Conservation (phyloP, 768 basidiomycete genomes). For the Leccinum obscurum region DNA sequence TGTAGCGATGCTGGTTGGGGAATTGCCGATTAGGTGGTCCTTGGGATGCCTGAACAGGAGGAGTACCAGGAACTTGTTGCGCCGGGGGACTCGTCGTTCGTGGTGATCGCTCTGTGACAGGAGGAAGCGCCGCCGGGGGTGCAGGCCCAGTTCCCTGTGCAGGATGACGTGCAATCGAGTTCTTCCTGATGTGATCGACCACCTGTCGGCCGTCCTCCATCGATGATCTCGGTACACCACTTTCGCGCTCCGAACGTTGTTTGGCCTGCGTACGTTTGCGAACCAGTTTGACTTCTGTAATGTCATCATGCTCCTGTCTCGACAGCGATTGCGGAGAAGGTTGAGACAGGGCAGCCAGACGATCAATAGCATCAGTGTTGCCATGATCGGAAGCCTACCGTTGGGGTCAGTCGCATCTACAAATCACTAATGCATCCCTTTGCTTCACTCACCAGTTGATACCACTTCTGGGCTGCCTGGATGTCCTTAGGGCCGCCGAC, state of each 20-base stretch:
- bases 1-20: constrained; percentile 45
- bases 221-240: constrained; percentile 12
- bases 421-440: not conserved
- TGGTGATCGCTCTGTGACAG: constrained; percentile 20
- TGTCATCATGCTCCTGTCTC: constrained; percentile 74
- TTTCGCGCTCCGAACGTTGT: constrained; percentile 44
- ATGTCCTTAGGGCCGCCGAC: constrained; percentile 72
- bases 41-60: constrained; percentile 5
- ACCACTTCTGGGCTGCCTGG: constrained; percentile 74
- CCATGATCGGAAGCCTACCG: constrained; percentile 71
- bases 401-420: not conserved
- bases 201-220: constrained; percentile 43
- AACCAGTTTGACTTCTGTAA: constrained; percentile 79
- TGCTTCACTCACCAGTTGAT: constrained; percentile 49
- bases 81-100: constrained; percentile 3
- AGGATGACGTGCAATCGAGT: constrained; percentile 36
- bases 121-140: not conserved
- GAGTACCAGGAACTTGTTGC: not conserved
- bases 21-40: constrained; percentile 26
- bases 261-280: constrained; percentile 78
- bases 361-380: constrained; percentile 76
- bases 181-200: constrained; percentile 56
- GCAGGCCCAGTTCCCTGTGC: constrained; percentile 14
- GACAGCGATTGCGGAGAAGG: constrained; percentile 66
- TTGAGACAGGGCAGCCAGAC: constrained; percentile 66